Evolutionary conservation across 768 basidiomycete species (phyloP), one percentile per base, ranked within the genome.

Genomic region (Termitomyces sp.): DNA sequence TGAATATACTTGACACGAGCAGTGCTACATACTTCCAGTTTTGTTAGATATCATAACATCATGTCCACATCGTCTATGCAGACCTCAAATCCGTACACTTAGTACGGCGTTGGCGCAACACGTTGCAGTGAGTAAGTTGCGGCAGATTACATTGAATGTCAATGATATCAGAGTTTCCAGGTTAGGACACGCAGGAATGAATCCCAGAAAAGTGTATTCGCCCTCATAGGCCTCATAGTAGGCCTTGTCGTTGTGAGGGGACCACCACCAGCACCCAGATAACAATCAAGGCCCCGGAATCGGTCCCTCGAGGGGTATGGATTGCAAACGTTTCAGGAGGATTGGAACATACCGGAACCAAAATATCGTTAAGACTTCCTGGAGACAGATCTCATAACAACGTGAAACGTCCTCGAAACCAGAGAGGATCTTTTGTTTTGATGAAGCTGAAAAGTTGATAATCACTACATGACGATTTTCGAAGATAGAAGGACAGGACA

Each of bases 11-110:
- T 24, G 12, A 47, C 33, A n/a, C 39, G 31, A 1, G 22, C 42
- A 30, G 54, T 54, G 18, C 24, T 24, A 41, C 54, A 59, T 3
- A n/a, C 39, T 42, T 59, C 58, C 2, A 59, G 58, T 15, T 55
- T 47, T 27, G 36, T 44, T 8, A 54, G 45, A 33, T 58, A 54
- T 12, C 42, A 51, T 24, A 53, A 42, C 36, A 54, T 54, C 58
- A 55, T 46, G 24, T 56, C 45, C 15, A 37, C 12, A 6, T 15
- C 20, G n/a, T 56, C 55, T 6, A 46, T 36, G 6, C 55, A 13
- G 20, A 56, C 36, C 0, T 24, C 3, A 31, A 37, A 37, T 6
- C 33, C 45, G 15, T 45, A 31, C 54, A 55, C 6, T 11, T 55
- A 41, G 44, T 9, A 56, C 15, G 18, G 42, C 44, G 41, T 22